Conservation (phyloP, 208 protist species). For the Acanthamoeba royreba region DNA sequence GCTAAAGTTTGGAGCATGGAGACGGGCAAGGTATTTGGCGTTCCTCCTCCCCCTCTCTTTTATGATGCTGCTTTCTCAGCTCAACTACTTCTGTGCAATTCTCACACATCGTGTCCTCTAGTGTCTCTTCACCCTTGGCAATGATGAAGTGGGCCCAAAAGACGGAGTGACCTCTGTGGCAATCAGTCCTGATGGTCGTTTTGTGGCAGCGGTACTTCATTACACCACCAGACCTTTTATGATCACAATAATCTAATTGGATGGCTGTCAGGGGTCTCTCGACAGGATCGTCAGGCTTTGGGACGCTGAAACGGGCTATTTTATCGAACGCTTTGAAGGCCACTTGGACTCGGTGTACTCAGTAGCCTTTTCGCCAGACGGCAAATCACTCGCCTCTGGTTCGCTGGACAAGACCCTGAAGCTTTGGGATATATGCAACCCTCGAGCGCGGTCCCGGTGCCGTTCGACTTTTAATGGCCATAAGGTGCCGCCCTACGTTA, state of each 20-base stretch:
- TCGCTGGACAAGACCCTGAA: constrained; percentile 69
- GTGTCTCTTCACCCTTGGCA: constrained; percentile 61
- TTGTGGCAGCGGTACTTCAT: constrained; percentile 58
- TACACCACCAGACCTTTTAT: neutral
- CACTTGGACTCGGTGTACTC: constrained; percentile 77
- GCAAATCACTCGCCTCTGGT: constrained; percentile 64
- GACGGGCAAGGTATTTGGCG: constrained; percentile 47
- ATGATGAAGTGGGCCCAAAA: constrained; percentile 75
- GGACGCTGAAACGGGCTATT: constrained; percentile 67
- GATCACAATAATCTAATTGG: neutral
- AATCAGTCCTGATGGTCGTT: constrained; percentile 63
- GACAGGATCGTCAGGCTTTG: constrained; percentile 75
- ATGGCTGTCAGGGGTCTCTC: constrained; percentile 58
- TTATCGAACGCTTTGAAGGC: constrained; percentile 71
- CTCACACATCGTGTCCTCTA: neutral
- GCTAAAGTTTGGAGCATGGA: constrained; percentile 79
- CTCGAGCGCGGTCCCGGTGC: constrained; percentile 51
- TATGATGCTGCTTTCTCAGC: neutral
- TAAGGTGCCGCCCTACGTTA: constrained; percentile 48
- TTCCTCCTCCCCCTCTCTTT: neutral
- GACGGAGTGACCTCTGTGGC: constrained; percentile 76
- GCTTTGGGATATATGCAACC: constrained; percentile 65
- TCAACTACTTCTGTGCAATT: neutral
- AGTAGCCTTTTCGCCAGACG: constrained; percentile 69
- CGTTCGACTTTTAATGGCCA: constrained; percentile 68